phyloP scores from a whole-genome alignment of 306 rosid species.

The Prunus salicina region DNA sequence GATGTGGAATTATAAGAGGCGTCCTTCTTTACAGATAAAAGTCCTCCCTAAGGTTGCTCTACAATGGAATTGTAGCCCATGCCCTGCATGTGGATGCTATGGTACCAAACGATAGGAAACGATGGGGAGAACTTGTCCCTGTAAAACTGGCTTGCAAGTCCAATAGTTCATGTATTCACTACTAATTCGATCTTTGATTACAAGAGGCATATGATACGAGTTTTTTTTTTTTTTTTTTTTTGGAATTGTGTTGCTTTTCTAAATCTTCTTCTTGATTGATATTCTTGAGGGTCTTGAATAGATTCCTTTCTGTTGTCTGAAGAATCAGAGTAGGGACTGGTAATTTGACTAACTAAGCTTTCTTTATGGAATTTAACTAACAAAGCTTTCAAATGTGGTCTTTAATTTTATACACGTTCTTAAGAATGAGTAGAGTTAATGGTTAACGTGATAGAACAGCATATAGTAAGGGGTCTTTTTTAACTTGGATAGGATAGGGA shows the following conservation, averaged over 20 bases:
- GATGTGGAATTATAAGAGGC: neutral
- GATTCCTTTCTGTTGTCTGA: neutral
- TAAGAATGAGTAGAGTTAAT: neutral
- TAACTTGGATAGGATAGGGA: neutral
- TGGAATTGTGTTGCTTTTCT: neutral
- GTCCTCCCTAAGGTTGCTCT: neutral
- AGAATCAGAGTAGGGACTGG: neutral
- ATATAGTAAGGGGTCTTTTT: neutral
- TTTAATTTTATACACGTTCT: neutral
- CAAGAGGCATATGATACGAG: no score
- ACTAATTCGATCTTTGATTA: no score
- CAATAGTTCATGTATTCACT: no score
- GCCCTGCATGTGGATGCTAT: neutral
- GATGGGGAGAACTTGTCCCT: neutral
- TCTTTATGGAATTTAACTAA: neutral
- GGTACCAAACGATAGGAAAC: neutral
- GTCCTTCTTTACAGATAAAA: neutral
- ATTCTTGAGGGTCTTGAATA: neutral
- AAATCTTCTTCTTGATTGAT: neutral
- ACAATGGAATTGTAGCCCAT: neutral
- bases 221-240: no score
- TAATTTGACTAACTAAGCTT: neutral
- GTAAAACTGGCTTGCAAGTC: neutral
- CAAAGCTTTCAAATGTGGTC: neutral
- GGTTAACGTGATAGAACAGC: neutral